Conservation (phyloP, 2,329 filamentous ascomycete genomes). For the Pezicula radicicola region DNA sequence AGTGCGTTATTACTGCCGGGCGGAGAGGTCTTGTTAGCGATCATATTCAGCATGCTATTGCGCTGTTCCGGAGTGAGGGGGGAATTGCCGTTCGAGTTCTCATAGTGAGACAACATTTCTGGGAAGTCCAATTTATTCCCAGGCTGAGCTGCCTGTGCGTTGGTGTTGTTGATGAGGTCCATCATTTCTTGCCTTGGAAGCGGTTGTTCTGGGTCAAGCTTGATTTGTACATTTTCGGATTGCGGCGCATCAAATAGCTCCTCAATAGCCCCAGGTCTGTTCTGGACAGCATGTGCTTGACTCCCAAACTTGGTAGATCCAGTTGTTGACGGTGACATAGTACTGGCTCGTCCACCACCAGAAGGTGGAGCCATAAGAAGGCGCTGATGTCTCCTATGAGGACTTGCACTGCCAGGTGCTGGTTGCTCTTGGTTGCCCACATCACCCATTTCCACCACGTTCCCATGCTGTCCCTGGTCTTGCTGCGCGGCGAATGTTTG, state of each 20-base stretch:
- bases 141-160: conserved; percentile 43
- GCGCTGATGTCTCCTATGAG: conserved; percentile 24
- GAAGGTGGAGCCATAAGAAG: conserved; percentile 29
- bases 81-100: conserved; percentile 45
- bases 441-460: conserved; percentile 59
- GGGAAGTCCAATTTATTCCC: conserved; percentile 43
- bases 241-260: conserved; percentile 54
- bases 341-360: conserved; percentile 10
- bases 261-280: conserved; percentile 54
- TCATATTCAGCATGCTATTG: conserved; percentile 55
- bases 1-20: conserved; percentile 24
- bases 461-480: conserved; percentile 48
- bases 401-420: conserved; percentile 21
- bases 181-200: conserved; percentile 61
- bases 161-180: conserved; percentile 63
- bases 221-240: conserved; percentile 45
- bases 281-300: conserved; percentile 21
- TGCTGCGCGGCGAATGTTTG: conserved; percentile 58
- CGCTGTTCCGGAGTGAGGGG: conserved; percentile 57
- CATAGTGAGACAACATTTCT: conserved; percentile 40
- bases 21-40: conserved; percentile 38
- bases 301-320: conserved; percentile 22
- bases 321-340: conserved; percentile 21
- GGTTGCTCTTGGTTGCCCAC: conserved; percentile 32
- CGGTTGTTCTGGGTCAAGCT: conserved; percentile 53